Conservation (phyloP, 192 early-diverging fungal species). For the Coemansia sp. region DNA sequence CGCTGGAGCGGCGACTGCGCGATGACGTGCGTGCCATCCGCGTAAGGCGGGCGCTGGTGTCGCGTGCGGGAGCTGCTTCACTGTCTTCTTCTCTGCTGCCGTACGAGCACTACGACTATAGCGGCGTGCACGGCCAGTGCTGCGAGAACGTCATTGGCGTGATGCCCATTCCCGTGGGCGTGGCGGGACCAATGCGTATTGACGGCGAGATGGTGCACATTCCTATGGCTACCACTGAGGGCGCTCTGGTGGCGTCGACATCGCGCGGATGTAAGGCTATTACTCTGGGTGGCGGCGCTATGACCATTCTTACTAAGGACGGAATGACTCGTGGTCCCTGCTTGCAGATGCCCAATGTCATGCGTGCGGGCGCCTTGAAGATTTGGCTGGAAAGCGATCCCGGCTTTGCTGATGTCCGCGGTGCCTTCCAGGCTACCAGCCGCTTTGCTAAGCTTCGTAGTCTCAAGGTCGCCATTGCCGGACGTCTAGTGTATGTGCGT, state of each 20-base stretch:
- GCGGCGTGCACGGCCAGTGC: slow-evolving; percentile 86
- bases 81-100: slow-evolving; percentile 73
- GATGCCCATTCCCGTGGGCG: slow-evolving; percentile 88
- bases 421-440: slow-evolving; percentile 84
- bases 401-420: slow-evolving; percentile 67
- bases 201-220: slow-evolving; percentile 82
- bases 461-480: slow-evolving; percentile 83
- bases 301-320: slow-evolving; percentile 76
- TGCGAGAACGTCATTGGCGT: slow-evolving; percentile 97
- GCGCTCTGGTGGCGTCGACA: slow-evolving; percentile 85
- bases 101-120: slow-evolving; percentile 85
- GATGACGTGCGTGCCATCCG: slow-evolving; percentile 83
- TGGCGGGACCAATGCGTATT: slow-evolving; percentile 85
- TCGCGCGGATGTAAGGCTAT: slow-evolving; percentile 96
- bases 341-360: slow-evolving; percentile 78
- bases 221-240: slow-evolving; percentile 97
- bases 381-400: slow-evolving; percentile 70
- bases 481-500: slow-evolving; percentile 81
- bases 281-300: slow-evolving; percentile 81
- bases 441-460: slow-evolving; percentile 83
- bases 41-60: slow-evolving; percentile 79
- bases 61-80: slow-evolving; percentile 65
- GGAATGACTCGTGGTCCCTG: slow-evolving; percentile 95
- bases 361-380: slow-evolving; percentile 67
- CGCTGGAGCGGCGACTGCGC: slow-evolving; percentile 83